phyloP scores from a whole-genome alignment of 1,139 yeast species.

The Candida pseudocylindracea region DNA sequence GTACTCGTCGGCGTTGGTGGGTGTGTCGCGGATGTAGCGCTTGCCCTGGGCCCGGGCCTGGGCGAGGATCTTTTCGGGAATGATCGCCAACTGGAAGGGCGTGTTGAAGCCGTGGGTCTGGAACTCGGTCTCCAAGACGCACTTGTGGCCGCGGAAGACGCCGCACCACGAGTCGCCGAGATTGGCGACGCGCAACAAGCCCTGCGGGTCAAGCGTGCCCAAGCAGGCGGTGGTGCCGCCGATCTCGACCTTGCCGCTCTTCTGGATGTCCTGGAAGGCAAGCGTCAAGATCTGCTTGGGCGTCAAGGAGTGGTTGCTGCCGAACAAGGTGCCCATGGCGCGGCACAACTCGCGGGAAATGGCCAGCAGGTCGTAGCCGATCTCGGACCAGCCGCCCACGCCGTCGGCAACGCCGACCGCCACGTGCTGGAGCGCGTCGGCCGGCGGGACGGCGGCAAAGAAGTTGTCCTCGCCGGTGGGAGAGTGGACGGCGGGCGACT shows the following conservation, averaged over 20 bases:
- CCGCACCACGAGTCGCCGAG: constrained; percentile 95
- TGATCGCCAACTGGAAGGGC: constrained; percentile 74
- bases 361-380: constrained; percentile 76
- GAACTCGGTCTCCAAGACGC: constrained; percentile 45
- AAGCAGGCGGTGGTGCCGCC: constrained; percentile 95
- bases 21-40: constrained; percentile 34
- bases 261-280: constrained; percentile 31
- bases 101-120: constrained; percentile 85
- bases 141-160: constrained; percentile 42
- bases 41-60: constrained; percentile 35
- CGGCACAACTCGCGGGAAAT: constrained; percentile 48
- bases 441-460: constrained; percentile 24
- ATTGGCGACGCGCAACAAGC: constrained; percentile 42
- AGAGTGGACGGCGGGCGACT: constrained; percentile 18
- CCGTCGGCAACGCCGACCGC: constrained; percentile 93
- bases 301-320: constrained; percentile 2
- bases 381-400: constrained; percentile 93
- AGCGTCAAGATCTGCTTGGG: constrained; percentile 29
- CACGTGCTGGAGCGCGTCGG: constrained; percentile 16
- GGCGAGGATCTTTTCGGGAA: constrained; percentile 38
- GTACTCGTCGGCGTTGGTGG: constrained; percentile 27
- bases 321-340: constrained; percentile 6
- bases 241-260: constrained; percentile 44
- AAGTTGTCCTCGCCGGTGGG: constrained; percentile 82
- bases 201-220: constrained; percentile 39